Conservation (phyloP, 1,139 yeast species). For the Saccharomycopsis hybrid region DNA sequence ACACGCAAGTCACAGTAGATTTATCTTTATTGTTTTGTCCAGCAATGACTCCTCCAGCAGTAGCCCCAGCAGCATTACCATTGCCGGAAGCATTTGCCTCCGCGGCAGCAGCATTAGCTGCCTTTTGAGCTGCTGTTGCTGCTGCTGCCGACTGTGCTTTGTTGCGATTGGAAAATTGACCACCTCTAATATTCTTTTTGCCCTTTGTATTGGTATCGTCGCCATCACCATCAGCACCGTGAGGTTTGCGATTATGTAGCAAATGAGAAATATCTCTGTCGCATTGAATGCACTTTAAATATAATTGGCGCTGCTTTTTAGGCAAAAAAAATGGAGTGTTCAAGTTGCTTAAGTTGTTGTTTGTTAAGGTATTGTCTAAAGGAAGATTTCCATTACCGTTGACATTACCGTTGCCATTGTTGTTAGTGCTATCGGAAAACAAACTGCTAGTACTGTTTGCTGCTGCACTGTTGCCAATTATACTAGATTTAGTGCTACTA, state of each 20-base stretch:
- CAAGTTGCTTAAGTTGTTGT: constrained; percentile 22
- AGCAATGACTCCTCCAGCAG: constrained; percentile 16
- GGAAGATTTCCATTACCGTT: neutral
- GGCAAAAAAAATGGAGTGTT: constrained; percentile 20
- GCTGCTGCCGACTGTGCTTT: no score
- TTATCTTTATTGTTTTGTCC: constrained; percentile 17
- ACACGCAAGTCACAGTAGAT: constrained; percentile 28
- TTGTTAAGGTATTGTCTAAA: constrained; percentile 2
- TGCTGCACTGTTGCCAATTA: neutral
- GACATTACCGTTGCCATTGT: neutral
- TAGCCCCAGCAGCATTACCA: neutral
- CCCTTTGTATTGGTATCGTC: no score
- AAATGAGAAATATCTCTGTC: constrained; percentile 17
- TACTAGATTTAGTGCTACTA: no score
- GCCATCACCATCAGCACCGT: neutral
- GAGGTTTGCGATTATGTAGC: constrained; percentile 5
- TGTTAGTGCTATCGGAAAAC: neutral
- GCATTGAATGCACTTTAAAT: constrained; percentile 20
- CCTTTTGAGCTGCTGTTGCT: no score
- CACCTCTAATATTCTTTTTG: no score
- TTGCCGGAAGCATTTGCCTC: neutral
- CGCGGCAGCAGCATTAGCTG: neutral
- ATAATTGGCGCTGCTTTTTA: constrained; percentile 13
- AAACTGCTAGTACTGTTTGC: neutral
- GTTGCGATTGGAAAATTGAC: no score